Evolutionary conservation across 2,329 filamentous ascomycete species (phyloP), one percentile per base, ranked within the genome.

Genomic region (Botryotinia convoluta): DNA sequence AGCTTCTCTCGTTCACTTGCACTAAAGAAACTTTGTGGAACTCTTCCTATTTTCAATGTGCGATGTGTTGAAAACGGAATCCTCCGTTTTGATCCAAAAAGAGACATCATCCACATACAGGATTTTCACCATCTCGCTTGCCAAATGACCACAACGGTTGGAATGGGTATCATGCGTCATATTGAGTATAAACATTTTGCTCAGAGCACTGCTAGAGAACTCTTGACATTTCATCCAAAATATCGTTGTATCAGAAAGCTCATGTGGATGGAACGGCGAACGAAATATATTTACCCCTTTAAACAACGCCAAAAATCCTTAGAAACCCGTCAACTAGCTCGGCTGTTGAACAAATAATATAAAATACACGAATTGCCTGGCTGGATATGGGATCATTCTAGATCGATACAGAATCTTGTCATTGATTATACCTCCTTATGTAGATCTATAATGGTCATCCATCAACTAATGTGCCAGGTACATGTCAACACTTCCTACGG

Each of bases 131-230:
- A n/a, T 22, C 12, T 61, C 37, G 35, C 22, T 37, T 8, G 2
- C 22, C 59, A 61, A 39, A 61, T 61, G 59, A 61, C 12, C 35
- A 3, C 8, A n/a, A 16, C 35, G 12, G 3, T 4, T n/a, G 6
- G 22, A n/a, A 26, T 1, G 22, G 12, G 59, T 61, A 4, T 4
- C 4, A 26, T 8, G 35, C 14, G 1, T 4, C 1, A 7, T 37
- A 1, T 3, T 3, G 7, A 61, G 35, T 2, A 10, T 16, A 0
- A 37, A n/a, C 1, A 8, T 8, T 7, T 39, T 39, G 5, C 10
- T 16, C 10, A n/a, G 1, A 0, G 1, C 22, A 22, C 14, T 26
- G 35, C 1, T 12, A 4, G 1, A 7, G 35, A 61, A 37, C 22
- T 37, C 22, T 39, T 39, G 26, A 16, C 7, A n/a, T 61, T 18